Evolutionary conservation across 2,329 filamentous ascomycete species (phyloP).

Genomic region (Pseudophaeomoniella oleicola): DNA sequence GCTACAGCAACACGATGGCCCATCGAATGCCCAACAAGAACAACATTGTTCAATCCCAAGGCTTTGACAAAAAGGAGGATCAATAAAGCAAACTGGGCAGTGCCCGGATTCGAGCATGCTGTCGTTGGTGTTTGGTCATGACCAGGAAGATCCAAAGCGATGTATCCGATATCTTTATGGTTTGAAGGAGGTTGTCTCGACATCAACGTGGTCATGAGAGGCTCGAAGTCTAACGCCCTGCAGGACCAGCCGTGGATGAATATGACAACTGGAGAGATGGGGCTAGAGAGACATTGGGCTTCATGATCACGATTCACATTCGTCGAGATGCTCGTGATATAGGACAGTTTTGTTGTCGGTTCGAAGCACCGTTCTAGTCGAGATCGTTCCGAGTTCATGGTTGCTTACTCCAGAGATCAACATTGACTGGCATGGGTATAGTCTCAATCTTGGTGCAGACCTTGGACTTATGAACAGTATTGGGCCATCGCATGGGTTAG

Average conservation of each 20-base stretch:
- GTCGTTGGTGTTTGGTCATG: background rate
- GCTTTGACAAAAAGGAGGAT: background rate
- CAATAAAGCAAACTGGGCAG: background rate
- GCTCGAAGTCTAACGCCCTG: background rate
- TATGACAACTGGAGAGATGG: background rate
- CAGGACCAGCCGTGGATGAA: background rate
- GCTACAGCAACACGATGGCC: background rate
- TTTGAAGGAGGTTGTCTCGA: too few relatives aligned
- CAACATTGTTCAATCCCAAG: background rate
- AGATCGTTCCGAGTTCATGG: too few relatives aligned
- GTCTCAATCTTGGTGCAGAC: too few relatives aligned
- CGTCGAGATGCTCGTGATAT: background rate
- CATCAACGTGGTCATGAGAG: background rate
- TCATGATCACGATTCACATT: too few relatives aligned
- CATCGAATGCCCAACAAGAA: background rate
- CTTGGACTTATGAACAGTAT: too few relatives aligned
- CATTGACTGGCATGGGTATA: too few relatives aligned
- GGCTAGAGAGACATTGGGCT: too few relatives aligned
- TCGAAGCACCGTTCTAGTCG: background rate
- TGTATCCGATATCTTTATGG: background rate
- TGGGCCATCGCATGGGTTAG: too few relatives aligned
- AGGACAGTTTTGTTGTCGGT: background rate
- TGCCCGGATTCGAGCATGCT: background rate
- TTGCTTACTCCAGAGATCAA: too few relatives aligned
- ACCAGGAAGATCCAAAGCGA: background rate